These are phyloP conservation scores for Cyberlindnera xishuangbannaensis DNA, from an alignment of 805 yeast species.

Conservation along the genomic window DNA sequence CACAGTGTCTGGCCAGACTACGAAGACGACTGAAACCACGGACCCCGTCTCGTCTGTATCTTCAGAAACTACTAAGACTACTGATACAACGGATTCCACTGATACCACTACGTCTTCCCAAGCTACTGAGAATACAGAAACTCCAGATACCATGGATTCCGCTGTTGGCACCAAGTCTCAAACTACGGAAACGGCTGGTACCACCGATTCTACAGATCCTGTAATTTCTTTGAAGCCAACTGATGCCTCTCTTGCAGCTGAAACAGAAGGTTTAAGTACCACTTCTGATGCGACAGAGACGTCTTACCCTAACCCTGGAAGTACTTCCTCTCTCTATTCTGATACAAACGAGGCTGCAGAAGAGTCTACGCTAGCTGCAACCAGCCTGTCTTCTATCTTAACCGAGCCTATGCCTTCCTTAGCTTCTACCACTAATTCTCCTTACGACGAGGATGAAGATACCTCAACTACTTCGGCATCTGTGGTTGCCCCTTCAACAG, in stretches of 20 bases:
- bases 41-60: too few species aligned
- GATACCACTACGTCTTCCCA: background rate
- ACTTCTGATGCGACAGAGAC: slow-evolving; percentile 3
- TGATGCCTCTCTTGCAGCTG: background rate
- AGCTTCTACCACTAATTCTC: slow-evolving; percentile 2
- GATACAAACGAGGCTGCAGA: too few species aligned
- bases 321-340: too few species aligned
- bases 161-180: slow-evolving; percentile 3
- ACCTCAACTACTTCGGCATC: slow-evolving; percentile 1
- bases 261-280: slow-evolving; percentile 1
- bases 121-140: background rate
- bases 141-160: slow-evolving; percentile 2
- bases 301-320: background rate
- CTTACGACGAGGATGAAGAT: slow-evolving; percentile 1
- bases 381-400: background rate
- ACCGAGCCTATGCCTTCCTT: slow-evolving; percentile 1
- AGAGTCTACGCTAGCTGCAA: too few species aligned
- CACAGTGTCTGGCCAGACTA: background rate
- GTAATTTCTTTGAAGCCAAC: background rate
- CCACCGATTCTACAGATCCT: background rate
- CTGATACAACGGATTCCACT: slow-evolving; percentile 1
- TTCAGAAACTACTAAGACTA: background rate
- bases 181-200: slow-evolving; percentile 1
- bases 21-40: too few species aligned
- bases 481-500: slow-evolving; percentile 1